Conservation (phyloP, 202 grass and related monocot species). For the Hordeum pubiflorum region DNA sequence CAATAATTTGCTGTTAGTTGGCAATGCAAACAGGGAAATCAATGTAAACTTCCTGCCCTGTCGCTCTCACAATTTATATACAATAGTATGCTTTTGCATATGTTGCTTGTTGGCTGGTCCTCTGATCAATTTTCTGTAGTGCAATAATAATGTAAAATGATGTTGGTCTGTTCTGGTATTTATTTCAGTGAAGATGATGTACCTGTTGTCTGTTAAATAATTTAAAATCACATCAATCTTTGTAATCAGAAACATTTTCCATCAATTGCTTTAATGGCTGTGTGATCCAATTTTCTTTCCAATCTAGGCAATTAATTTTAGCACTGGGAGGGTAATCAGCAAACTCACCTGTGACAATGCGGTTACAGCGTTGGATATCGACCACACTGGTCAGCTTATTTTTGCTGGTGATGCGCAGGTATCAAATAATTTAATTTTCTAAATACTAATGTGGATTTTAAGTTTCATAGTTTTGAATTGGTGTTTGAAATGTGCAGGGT, state of each 20-base stretch:
- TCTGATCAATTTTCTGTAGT: neutral
- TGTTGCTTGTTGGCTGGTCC: neutral
- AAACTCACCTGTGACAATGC: conserved; percentile 89
- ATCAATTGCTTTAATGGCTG: neutral
- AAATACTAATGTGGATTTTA: conserved; percentile 1
- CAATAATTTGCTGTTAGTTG: conserved; percentile 90
- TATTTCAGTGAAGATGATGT: conserved; percentile 4
- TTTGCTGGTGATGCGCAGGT: conserved; percentile 91
- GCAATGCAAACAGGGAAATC: conserved; percentile 88
- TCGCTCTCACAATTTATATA: neutral
- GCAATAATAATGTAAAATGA: conserved; percentile 18
- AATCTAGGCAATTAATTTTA: conserved; percentile 90
- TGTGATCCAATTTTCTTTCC: conserved; percentile 32
- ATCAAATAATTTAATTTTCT: conserved; percentile 17
- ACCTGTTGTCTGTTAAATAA: neutral
- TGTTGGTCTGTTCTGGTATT: neutral
- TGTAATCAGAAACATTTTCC: neutral
- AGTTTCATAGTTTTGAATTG: conserved; percentile 29
- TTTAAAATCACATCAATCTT: conserved; percentile 13
- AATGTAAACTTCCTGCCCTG: conserved; percentile 53
- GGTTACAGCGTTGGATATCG: conserved; percentile 88
- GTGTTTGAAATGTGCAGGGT: conserved; percentile 51
- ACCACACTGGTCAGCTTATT: conserved; percentile 91
- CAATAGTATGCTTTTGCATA: neutral
- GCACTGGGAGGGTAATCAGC: conserved; percentile 82